A percentile compares a stretch with the other conserved stretches of the same genome.
Conservation (phyloP, 371 early-diverging fungal genomes). For the Globomyces sp. region DNA sequence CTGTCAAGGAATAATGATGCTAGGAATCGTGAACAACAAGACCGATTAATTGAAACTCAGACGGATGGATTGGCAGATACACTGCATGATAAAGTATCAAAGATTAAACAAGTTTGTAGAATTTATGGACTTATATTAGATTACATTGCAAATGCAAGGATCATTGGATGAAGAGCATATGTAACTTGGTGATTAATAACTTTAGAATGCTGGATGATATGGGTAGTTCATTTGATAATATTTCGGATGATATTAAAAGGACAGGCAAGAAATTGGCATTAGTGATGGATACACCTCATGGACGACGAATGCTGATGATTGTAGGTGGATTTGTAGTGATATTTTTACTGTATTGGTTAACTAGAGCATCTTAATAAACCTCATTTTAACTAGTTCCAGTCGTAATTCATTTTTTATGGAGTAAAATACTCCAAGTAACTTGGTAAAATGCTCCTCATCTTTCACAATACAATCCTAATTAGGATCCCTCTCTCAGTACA, state of each 20-base stretch:
- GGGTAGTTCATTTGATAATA: background rate
- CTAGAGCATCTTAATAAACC: background rate
- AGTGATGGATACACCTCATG: slow-evolving; percentile 10
- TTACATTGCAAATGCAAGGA: slow-evolving; percentile 16
- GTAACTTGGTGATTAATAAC: slow-evolving; percentile 1
- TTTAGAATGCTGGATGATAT: slow-evolving; percentile 14
- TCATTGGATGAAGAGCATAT: slow-evolving; percentile 5
- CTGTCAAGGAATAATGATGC: background rate
- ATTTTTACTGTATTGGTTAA: slow-evolving; percentile 7
- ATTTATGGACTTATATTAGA: background rate
- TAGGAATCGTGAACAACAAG: slow-evolving; percentile 6
- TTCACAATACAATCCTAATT: no score
- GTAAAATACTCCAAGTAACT: no score
- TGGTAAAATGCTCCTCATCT: no score
- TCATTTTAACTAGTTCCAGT: no score
- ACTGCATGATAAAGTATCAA: slow-evolving; percentile 9
- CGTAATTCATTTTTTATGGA: no score
- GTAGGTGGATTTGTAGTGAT: slow-evolving; percentile 11
- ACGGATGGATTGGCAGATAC: slow-evolving; percentile 12
- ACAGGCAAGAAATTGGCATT: slow-evolving; percentile 9
- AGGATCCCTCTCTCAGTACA: no score
- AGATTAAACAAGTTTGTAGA: background rate
- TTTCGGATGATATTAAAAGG: background rate
- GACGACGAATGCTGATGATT: background rate
- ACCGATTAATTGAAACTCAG: slow-evolving; percentile 12